These are phyloP conservation scores for Saccharomyces hybrid DNA, from an alignment of 1,139 yeast species.

Conservation along the genomic window DNA sequence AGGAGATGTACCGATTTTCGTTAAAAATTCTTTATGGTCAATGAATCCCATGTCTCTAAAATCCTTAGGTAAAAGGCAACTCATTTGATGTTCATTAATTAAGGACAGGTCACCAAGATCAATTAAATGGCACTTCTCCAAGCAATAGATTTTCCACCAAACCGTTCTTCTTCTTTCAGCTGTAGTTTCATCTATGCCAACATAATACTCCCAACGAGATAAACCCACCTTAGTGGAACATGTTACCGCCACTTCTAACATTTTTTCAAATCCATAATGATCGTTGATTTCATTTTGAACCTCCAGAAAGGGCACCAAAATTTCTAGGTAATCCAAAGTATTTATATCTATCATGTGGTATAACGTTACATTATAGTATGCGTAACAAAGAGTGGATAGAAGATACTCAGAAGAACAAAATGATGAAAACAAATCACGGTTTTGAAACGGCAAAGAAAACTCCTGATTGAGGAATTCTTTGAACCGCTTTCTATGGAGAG, in stretches of 20 bases:
- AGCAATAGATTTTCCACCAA: slow-evolving; percentile 12
- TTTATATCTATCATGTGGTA: slow-evolving; percentile 15
- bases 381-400: slow-evolving; percentile 18
- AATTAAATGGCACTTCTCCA: slow-evolving; percentile 6
- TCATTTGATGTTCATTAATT: not conserved
- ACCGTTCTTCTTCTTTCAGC: slow-evolving; percentile 14
- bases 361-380: slow-evolving; percentile 21
- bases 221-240: slow-evolving; percentile 6
- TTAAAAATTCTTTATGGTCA: slow-evolving; percentile 14
- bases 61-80: not conserved
- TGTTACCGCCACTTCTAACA: not conserved
- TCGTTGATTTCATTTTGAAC: not conserved
- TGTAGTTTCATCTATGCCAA: slow-evolving; percentile 13
- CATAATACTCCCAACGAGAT: slow-evolving; percentile 14
- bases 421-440: slow-evolving; percentile 7
- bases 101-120: not conserved
- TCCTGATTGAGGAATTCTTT: slow-evolving; percentile 10
- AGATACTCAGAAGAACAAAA: slow-evolving; percentile 21
- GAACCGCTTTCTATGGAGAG: slow-evolving; percentile 12
- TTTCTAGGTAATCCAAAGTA: slow-evolving; percentile 12
- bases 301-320: not conserved
- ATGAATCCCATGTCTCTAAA: slow-evolving; percentile 1
- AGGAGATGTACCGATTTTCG: slow-evolving; percentile 8
- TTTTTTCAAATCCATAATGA: not conserved
- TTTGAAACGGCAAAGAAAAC: not conserved